Percentiles rank a stretch among this genome's conserved stretches.
These are phyloP conservation scores for Hansenula sp. DNA, from an alignment of 1,139 yeast genomes.

Conservation along the genomic window DNA sequence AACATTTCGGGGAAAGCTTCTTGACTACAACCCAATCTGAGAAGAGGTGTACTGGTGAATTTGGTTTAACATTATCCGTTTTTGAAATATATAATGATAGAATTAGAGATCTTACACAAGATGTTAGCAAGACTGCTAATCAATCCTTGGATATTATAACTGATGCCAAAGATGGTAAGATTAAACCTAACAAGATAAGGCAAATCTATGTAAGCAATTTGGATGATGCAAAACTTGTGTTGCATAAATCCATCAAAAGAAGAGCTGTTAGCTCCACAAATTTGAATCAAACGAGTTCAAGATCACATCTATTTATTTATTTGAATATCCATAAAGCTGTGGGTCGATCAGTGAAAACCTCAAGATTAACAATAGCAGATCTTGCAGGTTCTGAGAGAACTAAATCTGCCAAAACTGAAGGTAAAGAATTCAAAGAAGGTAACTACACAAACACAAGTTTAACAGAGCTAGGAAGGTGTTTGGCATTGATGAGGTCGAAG, in stretches of 20 bases:
- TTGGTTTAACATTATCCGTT: constrained; percentile 34
- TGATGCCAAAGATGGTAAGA: constrained; percentile 32
- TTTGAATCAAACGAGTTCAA: constrained; percentile 20
- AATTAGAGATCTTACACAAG: constrained; percentile 36
- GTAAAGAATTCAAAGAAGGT: constrained; percentile 40
- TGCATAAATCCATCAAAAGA: constrained; percentile 23
- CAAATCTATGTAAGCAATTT: constrained; percentile 27
- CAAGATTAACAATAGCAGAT: constrained; percentile 42
- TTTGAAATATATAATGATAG: constrained; percentile 40
- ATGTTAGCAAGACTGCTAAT: constrained; percentile 24
- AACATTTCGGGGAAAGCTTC: constrained; percentile 24
- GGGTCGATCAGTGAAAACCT: constrained; percentile 16
- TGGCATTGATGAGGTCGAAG: constrained; percentile 31
- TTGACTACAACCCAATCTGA: constrained; percentile 18
- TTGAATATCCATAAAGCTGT: constrained; percentile 26
- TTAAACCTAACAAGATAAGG: constrained; percentile 32
- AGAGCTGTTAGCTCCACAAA: constrained; percentile 22
- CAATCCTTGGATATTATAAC: constrained; percentile 31
- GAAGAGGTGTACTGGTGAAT: constrained; percentile 14
- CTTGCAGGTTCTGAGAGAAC: constrained; percentile 49
- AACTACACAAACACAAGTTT: constrained; percentile 41
- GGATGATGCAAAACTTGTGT: constrained; percentile 25
- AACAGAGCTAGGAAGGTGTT: constrained; percentile 44
- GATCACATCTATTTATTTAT: constrained; percentile 37
- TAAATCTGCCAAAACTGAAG: constrained; percentile 38